Base-by-base conservation (phyloP, 1,284 basidiomycete genomes). In the Tylopilus orsonianus region DNA sequence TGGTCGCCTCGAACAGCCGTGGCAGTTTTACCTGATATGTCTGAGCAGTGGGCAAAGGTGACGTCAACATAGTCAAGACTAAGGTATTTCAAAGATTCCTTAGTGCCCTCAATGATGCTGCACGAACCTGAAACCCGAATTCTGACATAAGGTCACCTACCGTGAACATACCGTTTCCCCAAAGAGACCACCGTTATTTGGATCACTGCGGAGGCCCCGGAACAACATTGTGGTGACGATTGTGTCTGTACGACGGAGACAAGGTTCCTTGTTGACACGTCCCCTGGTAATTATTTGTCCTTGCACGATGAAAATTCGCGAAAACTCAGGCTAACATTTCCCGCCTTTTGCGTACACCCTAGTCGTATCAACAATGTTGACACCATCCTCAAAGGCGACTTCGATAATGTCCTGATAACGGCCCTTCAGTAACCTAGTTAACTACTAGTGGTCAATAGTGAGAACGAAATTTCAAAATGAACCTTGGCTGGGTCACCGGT, bases 191-290 rank as follows among this genome's bases (percentile, higher is more conserved):
- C 60, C 66, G 40, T 72, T 74, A 54, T 84, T 83, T 5, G 77
- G 80, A 41, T 81, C 79, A 38, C 68, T 67, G 22, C 75, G 65
- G 3, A 63, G 56, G 19, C 74, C 74, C 67, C 72, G 77, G 60
- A 71, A 77, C 23, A 79, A 52, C 64, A 81, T 83, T 52, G 83
- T 86, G 20, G 83, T 78, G 56, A 90, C 71, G 52, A 90, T 74
- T 35, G 85, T 65, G 55, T 87, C 83, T 10, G 75, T 72, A 41
- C 87, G 78, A 37, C 80, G 76, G 58, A 79, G 73, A 41, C 77
- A 76, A 23, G 87, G 77, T 61, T 87, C 83, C 59, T 79, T 79
- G 62, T 90, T 75, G 3, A 81, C 86, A 32, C 82, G 78, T 24
- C 86, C 85, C 75, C 85, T 51, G 5, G 18, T 33, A 2, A 9